These are phyloP conservation scores for Chytriomyces sp. DNA, from an alignment of 192 early-diverging fungal genomes.

Conservation along the genomic window DNA sequence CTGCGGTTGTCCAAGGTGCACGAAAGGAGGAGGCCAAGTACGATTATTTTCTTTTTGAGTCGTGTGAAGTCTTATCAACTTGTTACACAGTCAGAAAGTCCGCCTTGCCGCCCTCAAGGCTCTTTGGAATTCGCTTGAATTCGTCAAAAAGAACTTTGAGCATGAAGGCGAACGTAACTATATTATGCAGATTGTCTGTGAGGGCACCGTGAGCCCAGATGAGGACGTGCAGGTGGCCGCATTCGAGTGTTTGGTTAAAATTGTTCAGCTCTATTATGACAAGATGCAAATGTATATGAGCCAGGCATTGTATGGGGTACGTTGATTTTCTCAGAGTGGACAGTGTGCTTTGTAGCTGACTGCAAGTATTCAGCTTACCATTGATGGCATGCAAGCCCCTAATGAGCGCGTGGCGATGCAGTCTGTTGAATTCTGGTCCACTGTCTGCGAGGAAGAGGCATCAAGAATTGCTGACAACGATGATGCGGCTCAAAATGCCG, in stretches of 20 bases:
- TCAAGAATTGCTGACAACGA: conserved; percentile 20
- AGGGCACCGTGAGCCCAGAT: conserved; percentile 70
- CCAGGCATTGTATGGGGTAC: conserved; percentile 88
- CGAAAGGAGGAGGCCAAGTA: conserved; percentile 85
- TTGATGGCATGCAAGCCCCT: conserved; percentile 88
- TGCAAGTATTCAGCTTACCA: conserved; percentile 60
- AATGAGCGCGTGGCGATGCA: conserved; percentile 90
- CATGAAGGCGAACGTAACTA: conserved; percentile 94
- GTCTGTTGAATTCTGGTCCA: conserved; percentile 99
- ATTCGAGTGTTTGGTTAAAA: conserved; percentile 96
- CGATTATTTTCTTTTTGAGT: background rate
- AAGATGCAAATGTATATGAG: conserved; percentile 97
- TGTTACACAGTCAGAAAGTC: conserved; percentile 54
- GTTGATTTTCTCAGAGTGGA: conserved; percentile 27
- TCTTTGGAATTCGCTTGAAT: conserved; percentile 93
- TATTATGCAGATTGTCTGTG: conserved; percentile 98
- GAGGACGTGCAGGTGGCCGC: conserved; percentile 80
- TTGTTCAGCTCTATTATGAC: conserved; percentile 96
- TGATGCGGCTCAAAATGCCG: conserved; percentile 7
- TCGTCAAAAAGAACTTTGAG: conserved; percentile 92
- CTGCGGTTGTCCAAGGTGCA: conserved; percentile 94
- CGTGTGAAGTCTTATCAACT: background rate
- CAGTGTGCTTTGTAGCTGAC: conserved; percentile 7
- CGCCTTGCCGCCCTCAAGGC: conserved; percentile 87
- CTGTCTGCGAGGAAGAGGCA: conserved; percentile 90